Base-by-base conservation (phyloP, 1,139 yeast species). In the Waltiozyma sp. region DNA sequence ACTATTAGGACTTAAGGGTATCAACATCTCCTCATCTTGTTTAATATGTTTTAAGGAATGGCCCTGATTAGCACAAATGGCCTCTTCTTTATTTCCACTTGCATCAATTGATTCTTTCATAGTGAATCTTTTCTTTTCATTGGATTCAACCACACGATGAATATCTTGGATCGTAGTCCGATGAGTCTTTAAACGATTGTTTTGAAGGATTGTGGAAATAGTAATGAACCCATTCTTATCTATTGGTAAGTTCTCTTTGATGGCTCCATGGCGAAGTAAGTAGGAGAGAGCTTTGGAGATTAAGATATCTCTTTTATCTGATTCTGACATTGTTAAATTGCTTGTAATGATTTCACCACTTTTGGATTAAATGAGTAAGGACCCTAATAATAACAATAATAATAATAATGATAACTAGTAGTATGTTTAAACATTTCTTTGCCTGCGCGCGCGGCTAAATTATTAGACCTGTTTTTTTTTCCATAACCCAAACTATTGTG, bases 41-140 rank as follows among this genome's bases (percentile, higher is more conserved):
- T 33, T 33, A 0, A 82, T 71, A 1, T 63, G 57, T 24, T 61
- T 52, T 14, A 91, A 64, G 0, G 95, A 79, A 60, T 91, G 98
- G 9, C 98, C 98, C 60, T 91, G 98, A 44, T 80, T 81, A 2
- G 98, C 98, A 57, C 96, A 77, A 14, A 91, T 82, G 35, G 53
- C 61, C 57, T 66, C 62, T 1, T 48, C 47, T 21, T 21, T 21
- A 5, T 21, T 21, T 5, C 23, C 23, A 21, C 8, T 21, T 21
- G 23, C 4, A 3, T 54, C 54, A 41, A 56, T 57, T 31, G 58
- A 64, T 7, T 46, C 45, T 3, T 49, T 56, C 38, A 75, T 55
- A 19, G 68, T 63, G 61, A 80, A 91, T 46, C 98, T 62, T 53
- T 80, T 70, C 61, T 91, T 91, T 45, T 72, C 77, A 54, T 89